Evolutionary conservation across 106 monocot species (phyloP).

Genomic region (Allium fistulosum): DNA sequence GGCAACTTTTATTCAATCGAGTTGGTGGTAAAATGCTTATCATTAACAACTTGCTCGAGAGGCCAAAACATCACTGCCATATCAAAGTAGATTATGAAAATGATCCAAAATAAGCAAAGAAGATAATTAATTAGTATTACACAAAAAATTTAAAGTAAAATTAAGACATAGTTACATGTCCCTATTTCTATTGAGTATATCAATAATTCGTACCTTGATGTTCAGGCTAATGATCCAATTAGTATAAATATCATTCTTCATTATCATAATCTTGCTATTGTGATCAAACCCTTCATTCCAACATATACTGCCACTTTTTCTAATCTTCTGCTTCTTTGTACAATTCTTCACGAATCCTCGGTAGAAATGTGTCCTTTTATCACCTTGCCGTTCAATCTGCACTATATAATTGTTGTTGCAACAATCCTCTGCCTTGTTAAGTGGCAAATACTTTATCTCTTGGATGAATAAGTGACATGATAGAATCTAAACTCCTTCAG

Average conservation of each 20-base stretch:
- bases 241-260: constrained; percentile 9
- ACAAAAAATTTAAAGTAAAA: too few species aligned
- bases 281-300: constrained; percentile 45
- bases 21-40: too few species aligned
- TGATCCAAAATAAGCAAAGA: too few species aligned
- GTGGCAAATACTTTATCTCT: constrained; percentile 14
- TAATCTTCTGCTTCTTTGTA: constrained; percentile 14
- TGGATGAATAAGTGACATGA: constrained; percentile 17
- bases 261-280: constrained; percentile 22
- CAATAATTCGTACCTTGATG: too few species aligned
- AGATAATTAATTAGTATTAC: too few species aligned
- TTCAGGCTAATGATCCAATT: constrained; percentile 33
- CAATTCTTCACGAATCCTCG: constrained; percentile 10
- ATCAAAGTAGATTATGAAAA: too few species aligned
- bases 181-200: too few species aligned
- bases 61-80: constrained; percentile 29
- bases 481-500: too few species aligned
- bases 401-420: constrained; percentile 15
- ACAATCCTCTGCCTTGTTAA: constrained; percentile 2
- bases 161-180: too few species aligned
- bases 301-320: constrained; percentile 5
- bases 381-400: constrained; percentile 34
- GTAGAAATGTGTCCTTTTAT: constrained; percentile 12
- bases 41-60: too few species aligned
- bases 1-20: too few species aligned